Percentiles rank a stretch among this genome's conserved stretches.
phyloP scores from a whole-genome alignment of 164 flowering plant genomes.

The Berberis thunbergii region DNA sequence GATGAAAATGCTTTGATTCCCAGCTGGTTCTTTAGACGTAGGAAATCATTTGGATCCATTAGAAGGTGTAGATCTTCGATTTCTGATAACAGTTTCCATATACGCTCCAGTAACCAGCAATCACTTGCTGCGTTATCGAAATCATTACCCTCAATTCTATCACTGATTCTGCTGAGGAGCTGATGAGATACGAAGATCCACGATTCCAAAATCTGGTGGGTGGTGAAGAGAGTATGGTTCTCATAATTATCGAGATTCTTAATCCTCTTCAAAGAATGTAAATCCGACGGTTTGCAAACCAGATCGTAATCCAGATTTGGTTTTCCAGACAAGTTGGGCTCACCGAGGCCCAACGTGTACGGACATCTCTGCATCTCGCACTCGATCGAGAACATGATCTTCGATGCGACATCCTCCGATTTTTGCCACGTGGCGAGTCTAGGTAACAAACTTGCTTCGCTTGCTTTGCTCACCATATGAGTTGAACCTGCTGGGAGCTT shows the following conservation, averaged over 20 bases:
- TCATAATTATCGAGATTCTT: constrained; percentile 37
- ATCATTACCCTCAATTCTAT: constrained; percentile 22
- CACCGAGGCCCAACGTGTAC: constrained; percentile 84
- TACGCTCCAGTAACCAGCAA: constrained; percentile 55
- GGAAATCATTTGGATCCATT: constrained; percentile 82
- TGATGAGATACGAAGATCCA: constrained; percentile 43
- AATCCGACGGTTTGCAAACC: constrained; percentile 57
- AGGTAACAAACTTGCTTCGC: constrained; percentile 77
- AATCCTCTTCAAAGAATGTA: constrained; percentile 45
- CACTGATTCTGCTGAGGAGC: constrained; percentile 34
- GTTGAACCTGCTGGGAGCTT: constrained; percentile 31
- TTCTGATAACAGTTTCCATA: constrained; percentile 65
- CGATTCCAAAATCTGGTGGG: constrained; percentile 65
- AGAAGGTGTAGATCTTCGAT: constrained; percentile 60
- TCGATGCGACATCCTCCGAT: constrained; percentile 53
- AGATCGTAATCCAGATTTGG: constrained; percentile 72
- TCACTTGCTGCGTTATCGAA: constrained; percentile 40
- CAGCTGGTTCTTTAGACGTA: constrained; percentile 52
- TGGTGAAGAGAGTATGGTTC: constrained; percentile 46
- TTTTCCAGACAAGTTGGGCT: constrained; percentile 70
- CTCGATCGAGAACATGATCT: constrained; percentile 56
- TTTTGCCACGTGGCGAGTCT: constrained; percentile 71
- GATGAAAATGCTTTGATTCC: constrained; percentile 34
- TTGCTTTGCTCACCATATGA: constrained; percentile 46
- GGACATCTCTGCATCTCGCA: constrained; percentile 59